phyloP scores from a whole-genome alignment of 2,329 filamentous ascomycete species.

The Aspergillus thermomutatus region DNA sequence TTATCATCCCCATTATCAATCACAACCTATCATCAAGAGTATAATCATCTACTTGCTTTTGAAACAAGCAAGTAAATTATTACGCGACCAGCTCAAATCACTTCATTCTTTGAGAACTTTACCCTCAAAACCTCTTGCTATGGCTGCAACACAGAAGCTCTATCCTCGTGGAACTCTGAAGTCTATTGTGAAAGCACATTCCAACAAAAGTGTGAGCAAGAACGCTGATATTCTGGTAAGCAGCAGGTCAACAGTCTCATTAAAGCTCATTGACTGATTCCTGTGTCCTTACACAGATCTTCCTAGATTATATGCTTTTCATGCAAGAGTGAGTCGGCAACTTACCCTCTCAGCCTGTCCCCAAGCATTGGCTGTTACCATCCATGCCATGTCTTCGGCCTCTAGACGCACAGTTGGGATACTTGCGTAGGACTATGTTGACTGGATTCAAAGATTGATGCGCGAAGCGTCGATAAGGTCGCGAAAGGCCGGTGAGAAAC shows the following conservation, averaged over 20 bases:
- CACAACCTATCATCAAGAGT: constrained; percentile 8
- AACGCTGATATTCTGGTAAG: constrained; percentile 80
- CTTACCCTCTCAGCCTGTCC: neutral
- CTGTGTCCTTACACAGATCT: constrained; percentile 57
- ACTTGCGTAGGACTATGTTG: neutral
- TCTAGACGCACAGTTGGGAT: neutral
- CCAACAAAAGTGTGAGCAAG: constrained; percentile 74
- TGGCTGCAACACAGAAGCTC: constrained; percentile 66
- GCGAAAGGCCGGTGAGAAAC: constrained; percentile 69
- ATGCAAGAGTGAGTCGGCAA: constrained; percentile 57
- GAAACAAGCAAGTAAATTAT: neutral
- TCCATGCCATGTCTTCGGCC: neutral
- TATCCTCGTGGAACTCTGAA: constrained; percentile 83
- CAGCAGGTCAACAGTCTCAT: neutral
- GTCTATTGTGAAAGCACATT: constrained; percentile 86
- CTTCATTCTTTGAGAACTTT: neutral
- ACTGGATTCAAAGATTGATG: constrained; percentile 56
- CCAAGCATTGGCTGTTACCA: neutral
- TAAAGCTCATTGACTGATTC: neutral
- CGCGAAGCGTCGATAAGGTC: constrained; percentile 76
- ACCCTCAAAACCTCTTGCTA: constrained; percentile 24
- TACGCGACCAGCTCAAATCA: neutral
- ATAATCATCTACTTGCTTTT: too few relatives aligned
- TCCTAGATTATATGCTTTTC: constrained; percentile 79
- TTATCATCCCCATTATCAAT: neutral